Percentiles rank a stretch among this genome's conserved stretches.
Evolutionary conservation across 805 yeast genomes (phyloP).

Genomic region (Candida jianshihensis): DNA sequence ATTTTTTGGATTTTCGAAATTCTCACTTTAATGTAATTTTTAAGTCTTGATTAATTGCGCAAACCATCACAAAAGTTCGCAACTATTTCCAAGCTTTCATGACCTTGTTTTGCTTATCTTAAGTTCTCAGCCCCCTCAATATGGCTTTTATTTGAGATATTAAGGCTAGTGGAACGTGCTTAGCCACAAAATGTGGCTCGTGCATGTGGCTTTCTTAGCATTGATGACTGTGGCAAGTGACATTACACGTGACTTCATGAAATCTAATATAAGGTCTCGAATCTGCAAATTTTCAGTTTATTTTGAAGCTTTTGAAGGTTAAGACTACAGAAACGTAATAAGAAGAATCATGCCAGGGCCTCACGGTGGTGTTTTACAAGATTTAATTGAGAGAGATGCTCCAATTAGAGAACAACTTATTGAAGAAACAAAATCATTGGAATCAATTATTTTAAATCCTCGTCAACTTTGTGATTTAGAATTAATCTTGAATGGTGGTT

Average conservation of each 20-base stretch:
- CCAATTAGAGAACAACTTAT: slow-evolving; percentile 48
- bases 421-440: slow-evolving; percentile 44
- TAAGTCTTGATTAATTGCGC: too few species aligned
- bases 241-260: slow-evolving; percentile 3
- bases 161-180: background rate
- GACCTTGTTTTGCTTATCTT: too few species aligned
- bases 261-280: background rate
- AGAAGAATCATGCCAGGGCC: slow-evolving; percentile 55
- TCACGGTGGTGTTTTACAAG: slow-evolving; percentile 89
- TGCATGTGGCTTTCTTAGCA: background rate
- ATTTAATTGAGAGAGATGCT: slow-evolving; percentile 76
- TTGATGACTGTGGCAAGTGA: slow-evolving; percentile 3
- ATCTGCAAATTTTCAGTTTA: background rate
- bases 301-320: too few species aligned
- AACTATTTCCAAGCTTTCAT: too few species aligned
- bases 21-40: too few species aligned
- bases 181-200: slow-evolving; percentile 1
- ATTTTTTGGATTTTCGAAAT: too few species aligned
- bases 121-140: too few species aligned
- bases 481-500: slow-evolving; percentile 87
- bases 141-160: too few species aligned
- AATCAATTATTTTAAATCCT: slow-evolving; percentile 54
- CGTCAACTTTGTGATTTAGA: slow-evolving; percentile 93
- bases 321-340: too few species aligned
- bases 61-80: too few species aligned